phyloP scores from a whole-genome alignment of 176 grass and related monocot species.

The Avena atlantica region DNA sequence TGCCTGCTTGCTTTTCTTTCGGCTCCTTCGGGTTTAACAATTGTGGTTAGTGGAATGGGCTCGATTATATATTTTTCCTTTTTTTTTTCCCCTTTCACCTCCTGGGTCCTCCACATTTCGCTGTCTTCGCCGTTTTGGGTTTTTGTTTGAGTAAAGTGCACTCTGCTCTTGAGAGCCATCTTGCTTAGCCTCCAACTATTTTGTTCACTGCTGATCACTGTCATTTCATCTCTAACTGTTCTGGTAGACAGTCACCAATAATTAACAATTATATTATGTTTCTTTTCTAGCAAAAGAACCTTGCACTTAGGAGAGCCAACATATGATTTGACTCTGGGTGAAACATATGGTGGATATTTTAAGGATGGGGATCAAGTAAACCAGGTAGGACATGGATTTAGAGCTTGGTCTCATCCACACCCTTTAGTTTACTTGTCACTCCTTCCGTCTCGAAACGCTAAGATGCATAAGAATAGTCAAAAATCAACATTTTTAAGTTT shows the following conservation, averaged over 20 bases:
- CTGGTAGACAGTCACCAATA: background rate
- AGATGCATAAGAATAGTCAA: background rate
- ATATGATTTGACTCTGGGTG: background rate
- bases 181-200: background rate
- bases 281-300: background rate
- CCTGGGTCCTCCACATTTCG: background rate
- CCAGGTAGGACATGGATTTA: background rate
- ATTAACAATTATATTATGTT: background rate
- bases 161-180: slow-evolving; percentile 28
- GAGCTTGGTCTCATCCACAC: background rate
- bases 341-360: background rate
- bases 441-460: too few species aligned
- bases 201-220: background rate
- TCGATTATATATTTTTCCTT: background rate
- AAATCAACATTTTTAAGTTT: too few species aligned
- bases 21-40: slow-evolving; percentile 48
- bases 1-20: slow-evolving; percentile 43
- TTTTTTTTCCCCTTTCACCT: background rate
- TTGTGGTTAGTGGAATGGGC: slow-evolving; percentile 57
- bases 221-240: background rate
- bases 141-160: slow-evolving; percentile 55
- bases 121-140: slow-evolving; percentile 19
- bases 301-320: background rate
- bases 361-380: background rate
- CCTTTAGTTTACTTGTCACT: background rate